Conservation (phyloP, 345 rosid genomes). For the Citrus mangshanensis region DNA sequence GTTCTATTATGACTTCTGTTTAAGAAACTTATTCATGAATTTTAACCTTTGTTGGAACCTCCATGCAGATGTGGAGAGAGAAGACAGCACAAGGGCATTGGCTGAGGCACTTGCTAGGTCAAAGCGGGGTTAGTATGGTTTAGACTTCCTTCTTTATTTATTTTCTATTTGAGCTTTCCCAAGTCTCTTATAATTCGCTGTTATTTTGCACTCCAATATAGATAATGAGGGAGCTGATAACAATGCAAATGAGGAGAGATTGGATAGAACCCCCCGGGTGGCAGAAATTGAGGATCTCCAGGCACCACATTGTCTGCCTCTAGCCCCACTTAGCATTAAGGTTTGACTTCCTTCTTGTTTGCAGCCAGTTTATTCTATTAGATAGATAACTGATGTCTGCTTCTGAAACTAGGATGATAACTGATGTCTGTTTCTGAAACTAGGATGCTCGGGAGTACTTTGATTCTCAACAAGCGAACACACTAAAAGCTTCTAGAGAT, state of each 20-base stretch:
- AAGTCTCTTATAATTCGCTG: slow-evolving; percentile 1
- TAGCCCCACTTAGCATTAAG: slow-evolving; percentile 81
- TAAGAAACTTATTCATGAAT: slow-evolving; percentile 5
- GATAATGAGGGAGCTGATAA: slow-evolving; percentile 47
- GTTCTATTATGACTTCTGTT: not conserved
- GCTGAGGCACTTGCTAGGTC: slow-evolving; percentile 86
- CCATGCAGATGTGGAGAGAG: slow-evolving; percentile 61
- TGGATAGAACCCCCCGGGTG: slow-evolving; percentile 47
- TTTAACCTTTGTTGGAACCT: slow-evolving; percentile 18
- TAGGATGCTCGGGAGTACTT: slow-evolving; percentile 97
- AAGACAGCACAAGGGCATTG: slow-evolving; percentile 70
- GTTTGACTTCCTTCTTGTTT: slow-evolving; percentile 29
- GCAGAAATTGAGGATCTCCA: slow-evolving; percentile 87
- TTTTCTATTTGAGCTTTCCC: not conserved
- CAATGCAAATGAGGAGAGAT: slow-evolving; percentile 41
- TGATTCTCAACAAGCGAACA: slow-evolving; percentile 87
- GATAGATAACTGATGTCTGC: not conserved
- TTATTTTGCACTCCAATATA: slow-evolving; percentile 24
- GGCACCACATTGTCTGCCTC: slow-evolving; percentile 50
- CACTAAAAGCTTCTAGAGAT: slow-evolving; percentile 50
- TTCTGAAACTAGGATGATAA: no score
- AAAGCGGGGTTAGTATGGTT: slow-evolving; percentile 55
- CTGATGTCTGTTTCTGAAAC: slow-evolving; percentile 18
- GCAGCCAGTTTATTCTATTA: slow-evolving; percentile 13
- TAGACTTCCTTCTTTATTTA: slow-evolving; percentile 1